A percentile compares a stretch with the other conserved stretches of the same genome.
These are phyloP conservation scores for Primulina huaijiensis DNA, from an alignment of 257 asterid genomes.

Conservation along the genomic window DNA sequence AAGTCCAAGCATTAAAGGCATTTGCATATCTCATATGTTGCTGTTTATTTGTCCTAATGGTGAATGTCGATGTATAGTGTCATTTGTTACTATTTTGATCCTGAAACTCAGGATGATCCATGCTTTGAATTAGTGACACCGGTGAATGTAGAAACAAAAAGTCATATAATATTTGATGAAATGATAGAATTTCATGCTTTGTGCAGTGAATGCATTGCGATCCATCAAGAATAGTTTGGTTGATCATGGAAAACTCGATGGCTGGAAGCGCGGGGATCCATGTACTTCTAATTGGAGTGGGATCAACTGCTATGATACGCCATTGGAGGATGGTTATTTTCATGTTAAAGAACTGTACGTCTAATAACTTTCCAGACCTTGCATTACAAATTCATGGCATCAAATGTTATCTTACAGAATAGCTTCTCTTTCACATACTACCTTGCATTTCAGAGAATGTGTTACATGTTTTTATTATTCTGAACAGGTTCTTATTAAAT, in stretches of 20 bases:
- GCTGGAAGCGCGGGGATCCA: slow-evolving; percentile 85
- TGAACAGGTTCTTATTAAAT: slow-evolving; percentile 52
- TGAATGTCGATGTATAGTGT: background rate
- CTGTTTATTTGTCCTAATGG: background rate
- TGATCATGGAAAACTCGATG: slow-evolving; percentile 58
- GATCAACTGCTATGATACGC: slow-evolving; percentile 53
- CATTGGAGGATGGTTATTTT: slow-evolving; percentile 58
- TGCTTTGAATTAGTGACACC: background rate
- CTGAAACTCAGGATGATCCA: background rate
- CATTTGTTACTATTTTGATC: background rate
- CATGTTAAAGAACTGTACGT: slow-evolving; percentile 84
- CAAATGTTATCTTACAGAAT: background rate
- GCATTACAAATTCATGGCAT: slow-evolving; percentile 8
- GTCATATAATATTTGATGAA: background rate
- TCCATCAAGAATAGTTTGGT: slow-evolving; percentile 52
- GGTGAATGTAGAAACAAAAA: background rate
- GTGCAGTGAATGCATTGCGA: slow-evolving; percentile 70
- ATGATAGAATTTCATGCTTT: slow-evolving; percentile 20
- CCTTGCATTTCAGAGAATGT: slow-evolving; percentile 15
- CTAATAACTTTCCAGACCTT: slow-evolving; percentile 6
- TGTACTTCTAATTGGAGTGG: slow-evolving; percentile 84
- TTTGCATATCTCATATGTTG: background rate
- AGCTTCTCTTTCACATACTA: background rate
- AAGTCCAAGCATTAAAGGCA: background rate
- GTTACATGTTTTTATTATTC: slow-evolving; percentile 17